phyloP scores from a whole-genome alignment of 2,329 filamentous ascomycete genomes.

The Cladobotryum protrusum region DNA sequence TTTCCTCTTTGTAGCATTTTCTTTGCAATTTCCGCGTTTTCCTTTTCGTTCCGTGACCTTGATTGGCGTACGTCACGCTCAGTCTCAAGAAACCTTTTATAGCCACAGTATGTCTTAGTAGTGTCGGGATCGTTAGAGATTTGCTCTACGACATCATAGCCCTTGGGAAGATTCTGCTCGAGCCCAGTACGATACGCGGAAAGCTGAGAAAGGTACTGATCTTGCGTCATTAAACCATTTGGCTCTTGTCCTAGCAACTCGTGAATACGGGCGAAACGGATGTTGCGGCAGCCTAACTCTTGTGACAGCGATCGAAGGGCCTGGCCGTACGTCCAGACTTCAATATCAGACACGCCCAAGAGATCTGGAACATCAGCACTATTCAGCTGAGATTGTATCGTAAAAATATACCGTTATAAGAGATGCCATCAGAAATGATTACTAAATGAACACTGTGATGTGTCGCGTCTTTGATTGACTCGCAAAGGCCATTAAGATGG shows the following conservation, averaged over 20 bases:
- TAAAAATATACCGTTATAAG: slow-evolving; percentile 22
- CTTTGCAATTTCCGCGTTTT: slow-evolving; percentile 1
- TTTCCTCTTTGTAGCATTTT: not conserved
- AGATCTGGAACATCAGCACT: slow-evolving; percentile 33
- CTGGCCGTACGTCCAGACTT: slow-evolving; percentile 35
- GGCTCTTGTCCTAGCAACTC: slow-evolving; percentile 24
- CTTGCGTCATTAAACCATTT: slow-evolving; percentile 7
- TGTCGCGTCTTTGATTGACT: slow-evolving; percentile 32
- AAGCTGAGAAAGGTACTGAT: not conserved
- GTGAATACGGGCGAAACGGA: slow-evolving; percentile 32
- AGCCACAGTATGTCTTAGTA: slow-evolving; percentile 15
- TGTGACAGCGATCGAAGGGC: slow-evolving; percentile 29
- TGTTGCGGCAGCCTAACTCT: slow-evolving; percentile 24
- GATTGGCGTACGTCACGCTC: not conserved
- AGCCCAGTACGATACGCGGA: not conserved
- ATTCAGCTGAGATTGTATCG: no score
- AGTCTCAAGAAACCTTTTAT: slow-evolving; percentile 14
- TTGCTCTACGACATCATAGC: slow-evolving; percentile 7
- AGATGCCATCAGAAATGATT: slow-evolving; percentile 31
- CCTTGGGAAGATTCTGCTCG: not conserved
- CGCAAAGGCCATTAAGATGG: slow-evolving; percentile 33
- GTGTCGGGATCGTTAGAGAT: slow-evolving; percentile 18
- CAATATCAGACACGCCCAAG: slow-evolving; percentile 33
- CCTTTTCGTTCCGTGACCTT: not conserved
- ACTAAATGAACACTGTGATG: slow-evolving; percentile 32